Base-by-base conservation (phyloP, 257 asterid genomes). In the Petunia axillaris region DNA sequence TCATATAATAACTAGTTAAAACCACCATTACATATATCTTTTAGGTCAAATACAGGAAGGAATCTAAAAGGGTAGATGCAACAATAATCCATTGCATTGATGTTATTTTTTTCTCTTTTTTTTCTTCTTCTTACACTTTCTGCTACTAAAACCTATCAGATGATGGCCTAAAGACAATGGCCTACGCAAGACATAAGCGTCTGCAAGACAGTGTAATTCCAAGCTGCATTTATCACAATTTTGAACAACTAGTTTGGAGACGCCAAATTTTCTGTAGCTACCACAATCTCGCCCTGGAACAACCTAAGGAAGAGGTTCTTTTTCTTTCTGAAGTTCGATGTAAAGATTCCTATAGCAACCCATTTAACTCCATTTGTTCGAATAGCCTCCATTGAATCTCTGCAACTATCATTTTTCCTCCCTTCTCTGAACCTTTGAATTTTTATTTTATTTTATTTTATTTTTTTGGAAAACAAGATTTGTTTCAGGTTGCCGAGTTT, bases 91-190 rank as follows among this genome's bases (percentile, higher is more conserved):
- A 68, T 25, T 16, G 58, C 58, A 16, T 46, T 70, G 14, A 38
- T 70, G 58, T 25, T 25, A 70, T 70, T 16, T 37, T 16, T 46
- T 44, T 70, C 76, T 44, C 46, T 70, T 70, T 70, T 3, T 46
- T 70, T 70, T 70, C 46, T 70, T 38, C 57, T 4, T 70, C 58
- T 50, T 70, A 38, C 54, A 70, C 41, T 25, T 70, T 25, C 59
- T 70, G 77, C 77, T 70, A 44, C 57, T 52, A 16, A 70, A 25
- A 48, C 35, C 46, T 9, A 70, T 70, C 76, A 46, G 44, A 70
- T 16, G 57, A 36, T 4, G 77, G 59, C 10, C 77, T 25, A 70
- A 46, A 70, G 57, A 16, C 35, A 9, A 63, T 16, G 5, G 43
- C 46, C 41, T 25, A 46, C 5, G 77, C 77, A 70, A 46, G 59